Percentiles rank a stretch among this genome's conserved stretches.
These are phyloP conservation scores for Lactifluus pinguis DNA, from an alignment of 768 basidiomycete genomes.

Conservation along the genomic window DNA sequence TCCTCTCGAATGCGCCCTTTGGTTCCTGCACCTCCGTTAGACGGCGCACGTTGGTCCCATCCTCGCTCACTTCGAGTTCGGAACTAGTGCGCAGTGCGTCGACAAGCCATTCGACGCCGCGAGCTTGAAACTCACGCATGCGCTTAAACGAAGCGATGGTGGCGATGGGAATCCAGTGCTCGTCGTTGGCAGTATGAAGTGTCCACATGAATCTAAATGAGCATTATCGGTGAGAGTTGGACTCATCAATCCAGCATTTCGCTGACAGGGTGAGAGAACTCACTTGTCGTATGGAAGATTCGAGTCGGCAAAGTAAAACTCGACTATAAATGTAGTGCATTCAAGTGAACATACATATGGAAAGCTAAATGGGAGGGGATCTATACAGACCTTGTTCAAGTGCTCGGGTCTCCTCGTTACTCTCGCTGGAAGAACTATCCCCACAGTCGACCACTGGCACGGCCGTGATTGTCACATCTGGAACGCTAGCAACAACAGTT, in stretches of 20 bases:
- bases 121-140: constrained; percentile 63
- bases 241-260: background rate
- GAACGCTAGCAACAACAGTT: background rate
- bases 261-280: constrained; percentile 12
- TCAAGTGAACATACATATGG: background rate
- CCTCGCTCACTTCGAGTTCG: constrained; percentile 66
- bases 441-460: background rate
- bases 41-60: constrained; percentile 64
- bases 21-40: constrained; percentile 68
- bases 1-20: constrained; percentile 71
- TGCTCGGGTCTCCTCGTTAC: constrained; percentile 34
- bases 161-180: constrained; percentile 86
- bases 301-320: constrained; percentile 96
- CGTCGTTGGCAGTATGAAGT: constrained; percentile 65
- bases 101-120: constrained; percentile 61
- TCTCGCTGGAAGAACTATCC: background rate
- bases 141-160: constrained; percentile 91
- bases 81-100: constrained; percentile 48
- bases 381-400: constrained; percentile 43
- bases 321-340: constrained; percentile 42
- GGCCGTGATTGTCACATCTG: background rate
- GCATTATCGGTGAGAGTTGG: background rate
- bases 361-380: background rate
- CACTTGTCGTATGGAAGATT: constrained; percentile 89
- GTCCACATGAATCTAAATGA: constrained; percentile 85